Percentiles rank a stretch among this genome's conserved stretches.
phyloP scores from a whole-genome alignment of 345 rosid genomes.

The Triadica sebifera region DNA sequence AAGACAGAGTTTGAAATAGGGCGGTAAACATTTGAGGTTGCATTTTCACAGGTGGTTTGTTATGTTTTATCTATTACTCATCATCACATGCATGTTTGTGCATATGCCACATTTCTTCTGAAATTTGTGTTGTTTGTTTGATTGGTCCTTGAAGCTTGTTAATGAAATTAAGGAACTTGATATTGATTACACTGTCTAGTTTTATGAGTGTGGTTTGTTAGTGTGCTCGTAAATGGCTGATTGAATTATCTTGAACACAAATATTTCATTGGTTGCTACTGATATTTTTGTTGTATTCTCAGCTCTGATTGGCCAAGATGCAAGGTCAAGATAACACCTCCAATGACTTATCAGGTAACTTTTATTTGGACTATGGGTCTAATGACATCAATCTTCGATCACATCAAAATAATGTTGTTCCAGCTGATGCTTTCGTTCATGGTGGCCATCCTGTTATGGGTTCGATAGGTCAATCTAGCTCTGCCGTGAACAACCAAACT shows the following conservation, averaged over 20 bases:
- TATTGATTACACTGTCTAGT: too few species aligned
- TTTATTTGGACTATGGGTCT: conserved; percentile 1
- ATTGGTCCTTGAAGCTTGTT: too few species aligned
- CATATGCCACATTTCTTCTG: too few species aligned
- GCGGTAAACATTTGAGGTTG: too few species aligned
- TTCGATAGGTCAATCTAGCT: background rate
- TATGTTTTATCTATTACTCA: too few species aligned
- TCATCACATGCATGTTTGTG: too few species aligned
- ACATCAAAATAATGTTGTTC: background rate
- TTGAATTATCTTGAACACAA: background rate
- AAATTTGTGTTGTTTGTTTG: too few species aligned
- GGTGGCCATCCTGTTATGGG: background rate
- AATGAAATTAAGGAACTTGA: too few species aligned
- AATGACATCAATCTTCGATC: background rate
- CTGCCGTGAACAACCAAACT: background rate
- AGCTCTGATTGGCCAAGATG: conserved; percentile 6
- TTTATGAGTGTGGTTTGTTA: too few species aligned
- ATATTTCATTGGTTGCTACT: background rate
- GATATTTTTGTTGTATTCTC: background rate
- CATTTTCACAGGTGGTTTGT: too few species aligned
- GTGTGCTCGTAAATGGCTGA: background rate
- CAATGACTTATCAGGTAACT: background rate
- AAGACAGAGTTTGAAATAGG: too few species aligned
- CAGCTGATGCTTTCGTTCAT: background rate
- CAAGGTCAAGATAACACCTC: conserved; percentile 16